These are phyloP conservation scores for Pythium aphanidermatum DNA, from an alignment of 352 stramenopile species.

Conservation along the genomic window DNA sequence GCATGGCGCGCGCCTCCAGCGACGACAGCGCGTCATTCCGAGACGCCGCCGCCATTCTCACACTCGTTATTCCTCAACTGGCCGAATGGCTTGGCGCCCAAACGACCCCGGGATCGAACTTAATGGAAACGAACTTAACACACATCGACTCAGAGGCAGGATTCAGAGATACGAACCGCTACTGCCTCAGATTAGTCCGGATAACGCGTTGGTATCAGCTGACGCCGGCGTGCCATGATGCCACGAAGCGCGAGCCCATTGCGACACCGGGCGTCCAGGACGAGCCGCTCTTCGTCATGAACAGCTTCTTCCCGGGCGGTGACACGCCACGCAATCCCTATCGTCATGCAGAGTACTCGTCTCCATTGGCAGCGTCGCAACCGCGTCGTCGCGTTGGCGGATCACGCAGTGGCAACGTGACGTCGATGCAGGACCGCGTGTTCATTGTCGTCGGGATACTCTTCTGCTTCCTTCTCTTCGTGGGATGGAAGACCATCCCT, in stretches of 20 bases:
- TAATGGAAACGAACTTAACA: slow-evolving; percentile 1
- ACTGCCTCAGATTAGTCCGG: too few species aligned
- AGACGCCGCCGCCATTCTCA: slow-evolving; percentile 11
- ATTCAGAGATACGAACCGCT: too few species aligned
- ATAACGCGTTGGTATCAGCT: too few species aligned
- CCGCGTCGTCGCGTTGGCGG: slow-evolving; percentile 10
- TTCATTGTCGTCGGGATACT: slow-evolving; percentile 61
- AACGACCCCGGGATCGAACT: too few species aligned
- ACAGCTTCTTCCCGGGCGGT: slow-evolving; percentile 59
- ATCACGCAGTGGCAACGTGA: not conserved
- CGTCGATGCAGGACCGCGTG: slow-evolving; percentile 42
- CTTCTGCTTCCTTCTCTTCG: slow-evolving; percentile 62
- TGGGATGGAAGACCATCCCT: slow-evolving; percentile 38
- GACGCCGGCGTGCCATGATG: too few species aligned
- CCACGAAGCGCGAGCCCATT: not conserved
- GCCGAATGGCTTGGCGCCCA: not conserved
- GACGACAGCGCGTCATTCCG: slow-evolving; percentile 31
- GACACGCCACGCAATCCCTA: slow-evolving; percentile 66
- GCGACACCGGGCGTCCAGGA: not conserved
- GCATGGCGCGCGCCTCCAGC: slow-evolving; percentile 61
- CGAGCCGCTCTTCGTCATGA: slow-evolving; percentile 32
- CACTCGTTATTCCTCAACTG: slow-evolving; percentile 3
- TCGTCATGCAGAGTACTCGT: slow-evolving; percentile 40
- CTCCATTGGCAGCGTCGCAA: not conserved
- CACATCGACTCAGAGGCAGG: too few species aligned